These are phyloP conservation scores for Candida tammaniensis DNA, from an alignment of 805 yeast species.

Conservation along the genomic window DNA sequence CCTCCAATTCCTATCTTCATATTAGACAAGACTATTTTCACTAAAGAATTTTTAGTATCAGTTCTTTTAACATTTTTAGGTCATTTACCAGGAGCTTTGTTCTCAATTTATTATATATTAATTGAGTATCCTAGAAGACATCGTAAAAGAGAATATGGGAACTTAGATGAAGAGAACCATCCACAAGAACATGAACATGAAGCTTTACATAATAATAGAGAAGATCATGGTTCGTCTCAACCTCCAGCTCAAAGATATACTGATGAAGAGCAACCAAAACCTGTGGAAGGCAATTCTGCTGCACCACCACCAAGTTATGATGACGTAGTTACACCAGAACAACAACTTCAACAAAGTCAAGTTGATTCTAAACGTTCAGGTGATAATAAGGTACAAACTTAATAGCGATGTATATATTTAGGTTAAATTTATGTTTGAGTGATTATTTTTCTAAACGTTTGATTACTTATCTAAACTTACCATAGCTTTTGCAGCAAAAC, in stretches of 20 bases:
- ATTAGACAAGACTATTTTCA: conserved; percentile 26
- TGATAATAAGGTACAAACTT: conserved; percentile 35
- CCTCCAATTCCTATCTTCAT: conserved; percentile 41
- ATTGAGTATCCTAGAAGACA: conserved; percentile 16
- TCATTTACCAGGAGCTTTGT: conserved; percentile 33
- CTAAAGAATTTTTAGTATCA: conserved; percentile 32
- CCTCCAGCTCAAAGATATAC: conserved; percentile 7
- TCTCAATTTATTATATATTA: conserved; percentile 26
- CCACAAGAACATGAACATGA: not conserved
- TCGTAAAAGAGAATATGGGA: conserved; percentile 11
- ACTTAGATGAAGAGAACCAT: conserved; percentile 20
- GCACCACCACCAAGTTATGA: conserved; percentile 12
- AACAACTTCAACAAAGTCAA: not conserved
- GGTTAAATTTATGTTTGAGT: not conserved
- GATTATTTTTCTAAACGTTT: not conserved
- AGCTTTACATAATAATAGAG: not conserved
- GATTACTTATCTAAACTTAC: conserved; percentile 32
- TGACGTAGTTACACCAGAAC: conserved; percentile 6
- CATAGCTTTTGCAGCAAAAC: conserved; percentile 88
- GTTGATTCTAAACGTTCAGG: conserved; percentile 8
- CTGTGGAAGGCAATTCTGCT: not conserved
- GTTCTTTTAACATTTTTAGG: conserved; percentile 31
- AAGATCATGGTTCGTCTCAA: not conserved
- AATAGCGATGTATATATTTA: not conserved
- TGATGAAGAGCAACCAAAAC: conserved; percentile 6